phyloP scores from a whole-genome alignment of 352 stramenopile genomes.

The Globisporangium nunn region DNA sequence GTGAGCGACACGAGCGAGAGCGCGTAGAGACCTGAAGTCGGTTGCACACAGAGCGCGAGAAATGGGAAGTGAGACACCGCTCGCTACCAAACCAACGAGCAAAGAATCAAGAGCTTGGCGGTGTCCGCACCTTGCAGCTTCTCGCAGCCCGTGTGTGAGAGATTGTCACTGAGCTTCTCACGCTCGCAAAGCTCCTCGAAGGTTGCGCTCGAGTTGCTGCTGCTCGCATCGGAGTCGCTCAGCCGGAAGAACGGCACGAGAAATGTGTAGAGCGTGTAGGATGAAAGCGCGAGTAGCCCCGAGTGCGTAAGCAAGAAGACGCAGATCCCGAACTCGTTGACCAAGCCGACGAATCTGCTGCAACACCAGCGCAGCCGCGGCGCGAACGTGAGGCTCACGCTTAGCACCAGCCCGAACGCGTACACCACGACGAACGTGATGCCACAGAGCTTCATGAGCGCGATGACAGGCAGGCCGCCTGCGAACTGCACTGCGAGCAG shows the following conservation, averaged over 20 bases:
- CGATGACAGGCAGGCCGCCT: slow-evolving; percentile 33
- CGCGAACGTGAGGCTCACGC: slow-evolving; percentile 33
- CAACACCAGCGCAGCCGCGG: slow-evolving; percentile 32
- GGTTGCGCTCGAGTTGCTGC: not conserved
- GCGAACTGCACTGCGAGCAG: slow-evolving; percentile 34
- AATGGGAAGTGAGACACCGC: not conserved
- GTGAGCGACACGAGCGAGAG: slow-evolving; percentile 35
- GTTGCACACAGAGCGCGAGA: not conserved
- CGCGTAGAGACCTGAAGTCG: slow-evolving; percentile 25
- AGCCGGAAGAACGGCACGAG: slow-evolving; percentile 25
- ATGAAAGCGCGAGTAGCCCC: slow-evolving; percentile 26
- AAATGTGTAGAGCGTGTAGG: slow-evolving; percentile 33
- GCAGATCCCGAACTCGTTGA: slow-evolving; percentile 39
- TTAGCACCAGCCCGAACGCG: slow-evolving; percentile 27
- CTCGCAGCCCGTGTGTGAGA: slow-evolving; percentile 38
- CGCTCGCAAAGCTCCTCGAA: slow-evolving; percentile 22
- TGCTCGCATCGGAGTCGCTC: not conserved
- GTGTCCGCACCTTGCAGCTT: slow-evolving; percentile 23
- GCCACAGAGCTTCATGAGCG: slow-evolving; percentile 39
- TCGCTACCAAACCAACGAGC: not conserved
- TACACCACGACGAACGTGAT: slow-evolving; percentile 28
- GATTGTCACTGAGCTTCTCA: slow-evolving; percentile 32
- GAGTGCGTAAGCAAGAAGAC: slow-evolving; percentile 36
- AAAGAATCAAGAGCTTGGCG: no score
- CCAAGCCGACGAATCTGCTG: slow-evolving; percentile 16